These are phyloP conservation scores for Corinectria fuckeliana DNA, from an alignment of 2,329 filamentous ascomycete species.

Conservation along the genomic window DNA sequence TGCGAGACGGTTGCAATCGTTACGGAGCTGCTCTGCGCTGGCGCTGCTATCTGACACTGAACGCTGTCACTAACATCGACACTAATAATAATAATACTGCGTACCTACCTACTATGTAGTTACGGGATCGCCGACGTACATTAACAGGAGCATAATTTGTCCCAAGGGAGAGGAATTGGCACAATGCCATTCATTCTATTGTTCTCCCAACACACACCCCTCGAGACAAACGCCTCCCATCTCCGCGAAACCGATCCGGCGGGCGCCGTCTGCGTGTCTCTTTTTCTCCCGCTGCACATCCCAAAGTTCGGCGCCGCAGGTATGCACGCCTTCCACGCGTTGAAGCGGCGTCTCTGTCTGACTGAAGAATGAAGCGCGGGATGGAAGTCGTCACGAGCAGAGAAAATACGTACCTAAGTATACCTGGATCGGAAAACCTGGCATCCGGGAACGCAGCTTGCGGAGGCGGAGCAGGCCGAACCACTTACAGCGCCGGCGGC, in stretches of 20 bases:
- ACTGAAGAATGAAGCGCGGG: background rate
- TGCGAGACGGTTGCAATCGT: conserved; percentile 1
- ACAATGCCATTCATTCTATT: background rate
- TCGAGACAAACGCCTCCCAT: conserved; percentile 6
- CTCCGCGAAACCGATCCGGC: conserved; percentile 3
- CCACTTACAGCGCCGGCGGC: conserved; percentile 1
- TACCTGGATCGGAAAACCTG: background rate
- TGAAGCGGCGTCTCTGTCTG: background rate
- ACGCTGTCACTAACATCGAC: too few relatives aligned
- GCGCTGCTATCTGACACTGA: too few relatives aligned
- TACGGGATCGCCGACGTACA: conserved; percentile 16
- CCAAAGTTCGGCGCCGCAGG: background rate
- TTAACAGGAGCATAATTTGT: conserved; percentile 2
- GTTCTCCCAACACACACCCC: background rate
- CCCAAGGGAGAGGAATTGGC: background rate
- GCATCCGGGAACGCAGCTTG: background rate
- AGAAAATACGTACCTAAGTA: background rate
- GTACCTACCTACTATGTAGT: too few relatives aligned
- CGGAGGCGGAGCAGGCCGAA: conserved; percentile 14
- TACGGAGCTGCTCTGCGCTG: background rate
- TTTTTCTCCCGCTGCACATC: background rate
- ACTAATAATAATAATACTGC: background rate
- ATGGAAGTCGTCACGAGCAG: too few relatives aligned
- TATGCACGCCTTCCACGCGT: background rate
- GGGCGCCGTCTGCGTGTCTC: background rate